Conservation (phyloP, 2,329 filamentous ascomycete species). For the Dothistroma pini region DNA sequence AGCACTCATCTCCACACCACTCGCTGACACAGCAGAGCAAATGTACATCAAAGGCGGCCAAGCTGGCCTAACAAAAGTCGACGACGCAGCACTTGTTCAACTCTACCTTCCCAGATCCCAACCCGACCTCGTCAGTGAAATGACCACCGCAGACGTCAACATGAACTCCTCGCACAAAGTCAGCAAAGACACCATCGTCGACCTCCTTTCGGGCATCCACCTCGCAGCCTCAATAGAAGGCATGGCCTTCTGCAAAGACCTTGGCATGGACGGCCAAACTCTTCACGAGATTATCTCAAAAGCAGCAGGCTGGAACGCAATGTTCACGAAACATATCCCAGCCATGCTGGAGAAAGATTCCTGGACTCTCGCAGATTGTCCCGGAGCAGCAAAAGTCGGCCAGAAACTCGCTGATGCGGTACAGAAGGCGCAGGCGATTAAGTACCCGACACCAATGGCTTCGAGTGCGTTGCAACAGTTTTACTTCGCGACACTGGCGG, state of each 20-base stretch:
- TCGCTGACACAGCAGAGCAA: slow-evolving; percentile 62
- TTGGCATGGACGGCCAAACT: slow-evolving; percentile 44
- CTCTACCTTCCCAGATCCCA: slow-evolving; percentile 44
- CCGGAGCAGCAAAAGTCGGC: slow-evolving; percentile 39
- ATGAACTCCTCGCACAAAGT: slow-evolving; percentile 35
- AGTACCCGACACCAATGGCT: slow-evolving; percentile 37
- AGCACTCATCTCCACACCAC: slow-evolving; percentile 56
- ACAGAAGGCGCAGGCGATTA: slow-evolving; percentile 36
- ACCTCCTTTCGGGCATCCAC: slow-evolving; percentile 47
- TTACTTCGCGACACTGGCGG: slow-evolving; percentile 29
- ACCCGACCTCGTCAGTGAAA: slow-evolving; percentile 33
- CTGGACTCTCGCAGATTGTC: slow-evolving; percentile 36
- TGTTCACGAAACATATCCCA: slow-evolving; percentile 41
- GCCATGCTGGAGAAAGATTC: slow-evolving; percentile 35
- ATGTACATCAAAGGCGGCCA: slow-evolving; percentile 59
- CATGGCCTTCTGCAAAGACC: slow-evolving; percentile 45
- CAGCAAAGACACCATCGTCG: slow-evolving; percentile 36
- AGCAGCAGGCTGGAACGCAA: slow-evolving; percentile 46
- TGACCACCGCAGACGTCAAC: slow-evolving; percentile 36
- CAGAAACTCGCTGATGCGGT: slow-evolving; percentile 41
- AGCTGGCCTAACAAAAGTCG: slow-evolving; percentile 53
- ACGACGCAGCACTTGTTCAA: slow-evolving; percentile 56
- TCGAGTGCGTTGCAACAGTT: slow-evolving; percentile 36
- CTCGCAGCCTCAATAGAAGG: slow-evolving; percentile 49
- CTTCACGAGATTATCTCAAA: slow-evolving; percentile 48